Percentiles rank a stretch among this genome's conserved stretches.
phyloP scores from a whole-genome alignment of 2,329 filamentous ascomycete species.

The Bisporella sp. region DNA sequence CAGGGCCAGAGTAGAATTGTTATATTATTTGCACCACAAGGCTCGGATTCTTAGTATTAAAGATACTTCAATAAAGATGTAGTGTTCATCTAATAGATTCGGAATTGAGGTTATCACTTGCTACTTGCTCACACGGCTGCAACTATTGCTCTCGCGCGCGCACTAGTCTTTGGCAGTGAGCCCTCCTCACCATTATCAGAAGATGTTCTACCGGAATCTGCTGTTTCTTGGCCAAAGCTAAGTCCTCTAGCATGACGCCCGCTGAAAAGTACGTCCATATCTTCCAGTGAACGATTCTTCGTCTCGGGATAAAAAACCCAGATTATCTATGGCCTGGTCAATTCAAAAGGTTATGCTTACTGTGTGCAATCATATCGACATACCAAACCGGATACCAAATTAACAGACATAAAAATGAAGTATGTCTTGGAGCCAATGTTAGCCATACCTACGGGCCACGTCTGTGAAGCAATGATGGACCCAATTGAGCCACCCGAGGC shows the following conservation, averaged over 20 bases:
- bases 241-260: not conserved
- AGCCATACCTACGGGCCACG: constrained; percentile 48
- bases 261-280: constrained; percentile 38
- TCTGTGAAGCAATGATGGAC: constrained; percentile 45
- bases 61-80: too few relatives aligned
- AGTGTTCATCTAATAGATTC: too few relatives aligned
- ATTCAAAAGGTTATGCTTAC: too few relatives aligned
- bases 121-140: too few relatives aligned
- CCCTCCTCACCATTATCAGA: not conserved
- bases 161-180: too few relatives aligned
- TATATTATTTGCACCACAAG: too few relatives aligned
- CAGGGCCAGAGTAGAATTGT: too few relatives aligned
- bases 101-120: too few relatives aligned
- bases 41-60: too few relatives aligned
- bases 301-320: constrained; percentile 39
- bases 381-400: constrained; percentile 40
- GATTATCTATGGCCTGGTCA: constrained; percentile 27
- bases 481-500: constrained; percentile 49
- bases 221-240: not conserved
- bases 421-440: constrained; percentile 45
- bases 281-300: constrained; percentile 37
- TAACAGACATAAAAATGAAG: constrained; percentile 50
- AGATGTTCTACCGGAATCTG: not conserved
- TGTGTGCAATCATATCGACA: not conserved
- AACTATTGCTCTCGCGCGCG: too few relatives aligned